Conservation (phyloP, 139 green algal species). For the Chlorella sp. region DNA sequence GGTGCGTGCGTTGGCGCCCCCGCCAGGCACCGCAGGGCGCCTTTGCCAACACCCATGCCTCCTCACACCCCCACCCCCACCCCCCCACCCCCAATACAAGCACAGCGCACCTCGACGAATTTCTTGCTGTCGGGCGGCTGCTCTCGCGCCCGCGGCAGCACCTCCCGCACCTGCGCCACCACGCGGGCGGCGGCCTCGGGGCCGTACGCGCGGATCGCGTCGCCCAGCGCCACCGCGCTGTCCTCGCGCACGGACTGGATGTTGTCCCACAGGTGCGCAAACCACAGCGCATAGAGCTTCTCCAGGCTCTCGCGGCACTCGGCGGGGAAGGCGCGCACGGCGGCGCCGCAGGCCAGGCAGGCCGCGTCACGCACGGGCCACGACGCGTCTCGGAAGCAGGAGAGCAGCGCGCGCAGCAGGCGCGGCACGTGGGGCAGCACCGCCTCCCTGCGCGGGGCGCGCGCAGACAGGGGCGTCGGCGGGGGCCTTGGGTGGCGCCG, state of each 20-base stretch:
- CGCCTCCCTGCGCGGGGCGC: slow-evolving; percentile 16
- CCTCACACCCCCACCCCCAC: no score
- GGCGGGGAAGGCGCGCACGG: slow-evolving; percentile 42
- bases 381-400: slow-evolving; percentile 81
- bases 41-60: no score
- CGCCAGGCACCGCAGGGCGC: no score
- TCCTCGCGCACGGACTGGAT: slow-evolving; percentile 84
- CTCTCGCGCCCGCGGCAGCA: slow-evolving; percentile 67
- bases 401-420: slow-evolving; percentile 70
- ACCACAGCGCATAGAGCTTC: slow-evolving; percentile 79
- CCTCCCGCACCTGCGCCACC: slow-evolving; percentile 35
- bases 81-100: no score
- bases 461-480: background rate
- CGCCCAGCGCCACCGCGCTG: slow-evolving; percentile 67
- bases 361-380: slow-evolving; percentile 81
- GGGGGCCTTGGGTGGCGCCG: background rate
- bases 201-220: slow-evolving; percentile 49
- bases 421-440: slow-evolving; percentile 66
- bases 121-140: slow-evolving; percentile 59
- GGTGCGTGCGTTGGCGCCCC: no score
- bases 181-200: slow-evolving; percentile 50
- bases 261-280: slow-evolving; percentile 88
- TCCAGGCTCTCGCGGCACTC: slow-evolving; percentile 29
- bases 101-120: no score
- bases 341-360: slow-evolving; percentile 49